Conservation (phyloP, 257 asterid species). For the Fraxinus anomala region DNA sequence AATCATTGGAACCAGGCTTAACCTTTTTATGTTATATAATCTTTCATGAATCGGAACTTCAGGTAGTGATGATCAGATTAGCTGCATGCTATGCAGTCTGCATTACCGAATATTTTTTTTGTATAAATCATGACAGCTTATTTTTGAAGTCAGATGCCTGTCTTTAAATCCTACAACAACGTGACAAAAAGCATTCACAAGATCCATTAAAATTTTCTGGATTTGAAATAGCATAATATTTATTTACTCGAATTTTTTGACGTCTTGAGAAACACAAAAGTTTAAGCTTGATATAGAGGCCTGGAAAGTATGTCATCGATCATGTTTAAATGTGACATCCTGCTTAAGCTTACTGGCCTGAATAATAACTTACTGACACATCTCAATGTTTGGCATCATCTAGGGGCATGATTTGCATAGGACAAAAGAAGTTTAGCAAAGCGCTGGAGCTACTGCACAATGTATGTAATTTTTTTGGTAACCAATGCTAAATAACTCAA, state of each 20-base stretch:
- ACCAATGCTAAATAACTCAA: not conserved
- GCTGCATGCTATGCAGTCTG: too few species aligned
- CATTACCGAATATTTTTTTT: constrained; percentile 3
- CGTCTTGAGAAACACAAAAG: not conserved
- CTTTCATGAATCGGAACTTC: not conserved
- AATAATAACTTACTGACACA: constrained; percentile 12
- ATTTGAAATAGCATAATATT: too few species aligned
- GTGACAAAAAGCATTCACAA: not conserved
- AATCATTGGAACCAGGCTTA: not conserved
- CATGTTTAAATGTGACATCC: constrained; percentile 11
- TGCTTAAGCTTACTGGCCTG: not conserved
- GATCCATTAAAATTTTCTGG: not conserved
- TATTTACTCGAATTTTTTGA: not conserved
- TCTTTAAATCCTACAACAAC: constrained; percentile 21
- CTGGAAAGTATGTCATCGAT: not conserved
- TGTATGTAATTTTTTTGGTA: constrained; percentile 43
- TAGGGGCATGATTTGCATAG: constrained; percentile 96
- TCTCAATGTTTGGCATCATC: constrained; percentile 26
- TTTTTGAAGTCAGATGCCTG: constrained; percentile 10
- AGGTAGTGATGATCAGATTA: too few species aligned
- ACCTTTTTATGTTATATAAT: not conserved
- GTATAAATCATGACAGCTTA: not conserved
- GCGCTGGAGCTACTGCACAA: constrained; percentile 89
- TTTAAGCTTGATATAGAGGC: not conserved
- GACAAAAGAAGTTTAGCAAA: constrained; percentile 77